A percentile compares a stretch with the other conserved stretches of the same genome.
Conservation (phyloP, 345 rosid species). For the Odontarrhena argentea region DNA sequence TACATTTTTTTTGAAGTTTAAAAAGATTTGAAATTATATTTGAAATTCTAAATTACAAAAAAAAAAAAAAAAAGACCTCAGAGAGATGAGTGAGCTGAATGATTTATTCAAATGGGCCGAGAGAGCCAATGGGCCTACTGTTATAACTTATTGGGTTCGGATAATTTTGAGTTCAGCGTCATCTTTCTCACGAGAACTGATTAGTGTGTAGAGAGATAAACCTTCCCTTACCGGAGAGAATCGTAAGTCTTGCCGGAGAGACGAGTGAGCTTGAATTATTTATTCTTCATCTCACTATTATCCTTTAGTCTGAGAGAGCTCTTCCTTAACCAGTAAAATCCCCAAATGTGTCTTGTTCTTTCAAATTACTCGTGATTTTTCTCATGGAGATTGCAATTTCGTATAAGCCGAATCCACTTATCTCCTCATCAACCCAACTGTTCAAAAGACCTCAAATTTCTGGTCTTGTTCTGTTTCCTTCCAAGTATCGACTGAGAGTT, state of each 20-base stretch:
- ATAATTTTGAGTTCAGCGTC: constrained; percentile 18
- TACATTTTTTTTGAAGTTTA: no score
- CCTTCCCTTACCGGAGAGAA: constrained; percentile 33
- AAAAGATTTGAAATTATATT: no score
- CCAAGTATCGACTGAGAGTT: constrained; percentile 41
- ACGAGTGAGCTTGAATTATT: not conserved
- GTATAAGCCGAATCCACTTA: constrained; percentile 47
- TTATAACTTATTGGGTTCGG: not conserved
- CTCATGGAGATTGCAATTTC: constrained; percentile 50
- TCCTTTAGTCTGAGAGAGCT: not conserved
- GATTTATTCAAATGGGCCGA: not conserved
- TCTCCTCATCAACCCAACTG: constrained; percentile 37
- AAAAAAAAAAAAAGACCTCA: no score
- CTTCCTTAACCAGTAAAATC: not conserved
- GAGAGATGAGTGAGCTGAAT: no score
- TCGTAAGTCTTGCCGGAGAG: constrained; percentile 27
- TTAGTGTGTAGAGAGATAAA: constrained; percentile 37
- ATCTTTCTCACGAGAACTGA: constrained; percentile 10
- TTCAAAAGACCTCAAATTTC: constrained; percentile 29
- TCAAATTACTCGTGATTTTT: not conserved
- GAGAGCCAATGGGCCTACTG: not conserved
- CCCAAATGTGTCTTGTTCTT: constrained; percentile 18
- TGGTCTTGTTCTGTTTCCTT: constrained; percentile 35
- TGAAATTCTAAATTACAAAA: no score
- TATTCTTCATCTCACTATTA: not conserved